Evolutionary conservation across 495 filamentous ascomycete genomes (phyloP).

Genomic region (Opeltia flavorubescens): DNA sequence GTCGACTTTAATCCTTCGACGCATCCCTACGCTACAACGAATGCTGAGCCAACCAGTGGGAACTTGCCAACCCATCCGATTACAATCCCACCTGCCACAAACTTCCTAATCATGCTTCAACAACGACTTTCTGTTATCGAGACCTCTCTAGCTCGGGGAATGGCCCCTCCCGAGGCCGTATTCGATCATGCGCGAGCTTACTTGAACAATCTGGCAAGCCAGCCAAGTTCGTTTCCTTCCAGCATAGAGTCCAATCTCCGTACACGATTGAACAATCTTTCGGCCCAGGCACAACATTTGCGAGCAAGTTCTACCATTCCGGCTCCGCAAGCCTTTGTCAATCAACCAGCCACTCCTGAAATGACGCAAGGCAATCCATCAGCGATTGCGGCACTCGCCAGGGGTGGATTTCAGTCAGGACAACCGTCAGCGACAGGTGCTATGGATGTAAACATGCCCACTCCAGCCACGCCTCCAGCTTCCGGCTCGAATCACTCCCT

Average conservation of each 20-base stretch:
- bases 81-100: neutral
- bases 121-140: slow-evolving; percentile 9
- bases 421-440: neutral
- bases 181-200: slow-evolving; percentile 12
- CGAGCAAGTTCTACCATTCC: slow-evolving; percentile 3
- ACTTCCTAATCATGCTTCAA: slow-evolving; percentile 1
- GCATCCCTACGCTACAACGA: neutral
- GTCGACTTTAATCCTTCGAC: too few species aligned
- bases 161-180: slow-evolving; percentile 12
- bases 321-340: neutral
- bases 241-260: neutral
- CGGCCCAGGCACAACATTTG: slow-evolving; percentile 13
- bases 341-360: neutral
- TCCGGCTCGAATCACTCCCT: neutral
- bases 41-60: neutral
- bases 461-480: neutral
- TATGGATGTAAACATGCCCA: neutral
- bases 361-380: neutral
- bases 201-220: slow-evolving; percentile 7
- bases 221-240: neutral
- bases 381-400: neutral
- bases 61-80: neutral
- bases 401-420: neutral
- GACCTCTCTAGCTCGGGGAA: slow-evolving; percentile 8
- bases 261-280: slow-evolving; percentile 5